Base-by-base conservation (phyloP, 345 rosid genomes). In the Luvunga scandens region DNA sequence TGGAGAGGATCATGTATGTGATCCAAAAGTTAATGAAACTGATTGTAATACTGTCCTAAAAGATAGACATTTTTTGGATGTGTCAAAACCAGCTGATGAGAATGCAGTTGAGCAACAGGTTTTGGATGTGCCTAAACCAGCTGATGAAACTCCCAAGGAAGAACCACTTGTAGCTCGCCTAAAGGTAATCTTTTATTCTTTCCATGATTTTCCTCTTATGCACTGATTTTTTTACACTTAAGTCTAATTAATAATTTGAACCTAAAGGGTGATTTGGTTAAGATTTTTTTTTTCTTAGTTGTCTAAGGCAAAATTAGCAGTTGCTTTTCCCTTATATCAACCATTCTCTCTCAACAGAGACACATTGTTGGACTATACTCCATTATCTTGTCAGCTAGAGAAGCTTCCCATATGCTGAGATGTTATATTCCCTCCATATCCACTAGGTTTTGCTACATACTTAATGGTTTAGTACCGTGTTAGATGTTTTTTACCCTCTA, bases 81-180 rank as follows among this genome's bases (percentile, higher is more conserved):
- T 80, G 48, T 82, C 87, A 12, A 86, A 89, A 81, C 84, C 86
- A 70, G 79, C 84, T 60, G 89, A 91, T 73, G 97, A 91, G 79
- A 82, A 78, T 74, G 85, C 87, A 33, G 48, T 66, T 21, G 97
- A 87, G 86, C 86, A 86, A 75, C 92, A 87, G 87, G 76, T 79
- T 57, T 76, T 71, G 0, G 91, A 82, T 86, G 85, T 81, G 62
- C 81, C 74, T 50, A 71, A 71, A 53, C 74, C 42, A 30, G 80
- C 86, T 38, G 90, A 90, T 65, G 97, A 89, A 78, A 81, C 79
- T 73, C 86, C 87, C 7, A 90, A 83, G 74, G 98, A 97, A 89
- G 96, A 94, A 87, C 93, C 96, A 66, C 87, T 97, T 3, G 99
- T 97, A 79, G 91, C 88, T 79, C 96, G 97, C 71, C 85, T 97